Percentiles rank a stretch among this genome's conserved stretches.
Evolutionary conservation across 306 rosid species (phyloP).

Genomic region (Ceratonia siliqua): DNA sequence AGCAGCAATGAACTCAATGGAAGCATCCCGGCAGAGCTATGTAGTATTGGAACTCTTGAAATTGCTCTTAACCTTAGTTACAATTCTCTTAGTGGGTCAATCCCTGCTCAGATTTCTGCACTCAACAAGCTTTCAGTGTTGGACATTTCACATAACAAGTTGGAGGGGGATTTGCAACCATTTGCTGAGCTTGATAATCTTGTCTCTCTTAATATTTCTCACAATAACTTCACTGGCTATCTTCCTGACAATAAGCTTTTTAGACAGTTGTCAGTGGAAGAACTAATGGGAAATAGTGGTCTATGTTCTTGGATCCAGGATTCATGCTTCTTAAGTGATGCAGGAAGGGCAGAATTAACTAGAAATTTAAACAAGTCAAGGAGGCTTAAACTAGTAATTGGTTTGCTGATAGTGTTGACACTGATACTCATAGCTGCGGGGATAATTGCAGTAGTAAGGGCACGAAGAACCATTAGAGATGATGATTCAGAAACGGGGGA

Average conservation of each 20-base stretch:
- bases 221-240: constrained; percentile 53
- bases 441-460: constrained; percentile 45
- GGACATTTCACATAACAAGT: constrained; percentile 62
- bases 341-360: constrained; percentile 16
- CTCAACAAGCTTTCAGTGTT: constrained; percentile 53
- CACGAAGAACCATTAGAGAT: constrained; percentile 35
- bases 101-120: constrained; percentile 57
- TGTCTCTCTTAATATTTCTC: constrained; percentile 56
- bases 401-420: constrained; percentile 51
- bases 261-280: constrained; percentile 47
- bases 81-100: constrained; percentile 53
- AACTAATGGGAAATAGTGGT: constrained; percentile 52
- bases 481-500: constrained; percentile 52
- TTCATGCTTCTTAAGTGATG: constrained; percentile 46
- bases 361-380: constrained; percentile 34
- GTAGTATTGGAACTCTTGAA: constrained; percentile 47
- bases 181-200: constrained; percentile 55
- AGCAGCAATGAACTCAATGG: constrained; percentile 60
- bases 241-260: constrained; percentile 62
- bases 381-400: constrained; percentile 55
- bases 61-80: constrained; percentile 61
- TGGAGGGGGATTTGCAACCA: constrained; percentile 52
- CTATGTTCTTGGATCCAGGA: constrained; percentile 46
- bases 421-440: constrained; percentile 48
- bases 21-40: constrained; percentile 49